These are phyloP conservation scores for Fonsecaea multimorphosa DNA, from an alignment of 2,329 filamentous ascomycete species.

Conservation along the genomic window DNA sequence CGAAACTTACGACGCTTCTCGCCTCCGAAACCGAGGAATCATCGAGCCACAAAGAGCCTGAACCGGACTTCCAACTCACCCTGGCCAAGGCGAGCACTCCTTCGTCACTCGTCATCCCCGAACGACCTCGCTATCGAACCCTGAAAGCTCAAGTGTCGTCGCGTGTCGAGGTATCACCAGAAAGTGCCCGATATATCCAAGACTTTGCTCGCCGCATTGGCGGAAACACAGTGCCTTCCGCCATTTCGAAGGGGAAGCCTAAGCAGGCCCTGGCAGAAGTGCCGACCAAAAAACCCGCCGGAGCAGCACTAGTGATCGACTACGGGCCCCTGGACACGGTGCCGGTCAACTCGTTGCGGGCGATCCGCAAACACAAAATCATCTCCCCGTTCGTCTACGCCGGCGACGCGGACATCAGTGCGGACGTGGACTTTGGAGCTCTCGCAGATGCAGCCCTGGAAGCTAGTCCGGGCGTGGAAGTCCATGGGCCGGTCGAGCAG, in stretches of 20 bases:
- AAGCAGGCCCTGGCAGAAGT: conserved; percentile 56
- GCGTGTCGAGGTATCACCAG: conserved; percentile 87
- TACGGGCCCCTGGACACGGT: conserved; percentile 83
- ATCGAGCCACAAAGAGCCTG: conserved; percentile 52
- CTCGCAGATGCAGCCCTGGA: conserved; percentile 80
- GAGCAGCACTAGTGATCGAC: conserved; percentile 93
- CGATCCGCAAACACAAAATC: conserved; percentile 76
- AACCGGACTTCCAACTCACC: conserved; percentile 86
- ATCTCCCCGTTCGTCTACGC: conserved; percentile 81
- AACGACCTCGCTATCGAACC: conserved; percentile 75
- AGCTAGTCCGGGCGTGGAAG: conserved; percentile 80
- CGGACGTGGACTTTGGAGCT: conserved; percentile 90
- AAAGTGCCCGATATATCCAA: conserved; percentile 77
- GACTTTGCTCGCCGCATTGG: conserved; percentile 88
- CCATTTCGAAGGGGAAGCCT: conserved; percentile 32
- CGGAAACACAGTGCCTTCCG: conserved; percentile 51
- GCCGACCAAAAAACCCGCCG: conserved; percentile 63
- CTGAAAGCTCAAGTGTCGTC: conserved; percentile 72
- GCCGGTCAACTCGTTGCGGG: conserved; percentile 86
- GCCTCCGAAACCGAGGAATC: conserved; percentile 39
- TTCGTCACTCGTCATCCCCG: conserved; percentile 83
- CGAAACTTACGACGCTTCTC: conserved; percentile 62
- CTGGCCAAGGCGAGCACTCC: conserved; percentile 77
- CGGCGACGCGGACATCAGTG: conserved; percentile 84
- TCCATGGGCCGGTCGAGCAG: conserved; percentile 90